Base-by-base conservation (phyloP, 306 rosid species). In the Dryas alaskensis region DNA sequence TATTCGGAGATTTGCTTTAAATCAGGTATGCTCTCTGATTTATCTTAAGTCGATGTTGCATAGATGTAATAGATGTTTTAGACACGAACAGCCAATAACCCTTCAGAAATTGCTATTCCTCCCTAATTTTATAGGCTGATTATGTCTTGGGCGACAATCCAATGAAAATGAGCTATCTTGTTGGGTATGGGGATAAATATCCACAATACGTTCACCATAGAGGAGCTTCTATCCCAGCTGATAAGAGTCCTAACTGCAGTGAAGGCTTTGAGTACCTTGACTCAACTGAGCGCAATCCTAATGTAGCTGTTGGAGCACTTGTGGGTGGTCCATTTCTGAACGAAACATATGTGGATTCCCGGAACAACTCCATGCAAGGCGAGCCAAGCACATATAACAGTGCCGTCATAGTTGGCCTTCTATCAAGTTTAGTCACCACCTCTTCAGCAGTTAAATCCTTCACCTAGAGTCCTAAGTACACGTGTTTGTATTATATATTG, bases 381-480 rank as follows among this genome's bases (percentile, higher is more conserved):
- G 98, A 95, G 83, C 99, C 99, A 39, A 95, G 87, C 89, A 88
- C 98, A 52, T 95, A 95, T 79, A 95, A 95, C 80, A 82, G 87
- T 69, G 99, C 99, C 49, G 74, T 95, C 52, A 11, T 92, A 13
- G 98, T 95, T 16, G 98, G 90, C 67, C 98, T 95, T 69, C 84
- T 95, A 19, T 92, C 99, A 58, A 78, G 99, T 81, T 85, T 95
- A 82, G 99, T 95, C 73, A 86, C 99, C 75, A 86, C 90, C 45
- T 95, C 99, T 54, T 90, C 99, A 6, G 88, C 84, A 4, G 87
- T 90, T 74, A 81, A 73, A 73, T 88, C 99, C 43, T 84, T 95
- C 77, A 54, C 86, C 74, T 89, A 83, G 86, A 74, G 22, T 55
- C 25, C 37, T 4, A 19, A 60, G 46, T 39, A 46, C 60, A 42